Percentiles rank a stretch among this genome's conserved stretches.
These are phyloP conservation scores for Babesia caballi DNA, from an alignment of 169 alveolate species.

Conservation along the genomic window DNA sequence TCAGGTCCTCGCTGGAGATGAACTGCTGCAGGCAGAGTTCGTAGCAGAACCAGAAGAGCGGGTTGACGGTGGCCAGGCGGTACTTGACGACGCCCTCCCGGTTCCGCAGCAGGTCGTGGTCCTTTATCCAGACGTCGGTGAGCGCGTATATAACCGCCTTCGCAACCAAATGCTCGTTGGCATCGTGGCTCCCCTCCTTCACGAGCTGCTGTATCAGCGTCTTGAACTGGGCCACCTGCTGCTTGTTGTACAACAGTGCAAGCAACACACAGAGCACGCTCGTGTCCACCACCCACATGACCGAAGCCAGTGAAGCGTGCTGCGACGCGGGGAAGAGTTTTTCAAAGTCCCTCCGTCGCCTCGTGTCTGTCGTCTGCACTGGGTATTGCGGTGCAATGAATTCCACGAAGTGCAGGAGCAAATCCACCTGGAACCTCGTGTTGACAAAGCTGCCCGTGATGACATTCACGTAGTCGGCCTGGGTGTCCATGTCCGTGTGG, in stretches of 20 bases:
- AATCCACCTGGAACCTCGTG: conserved; percentile 52
- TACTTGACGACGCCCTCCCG: conserved; percentile 23
- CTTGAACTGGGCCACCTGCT: conserved; percentile 21
- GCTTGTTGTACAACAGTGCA: conserved; percentile 23
- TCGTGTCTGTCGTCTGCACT: neutral
- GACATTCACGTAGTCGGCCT: conserved; percentile 23
- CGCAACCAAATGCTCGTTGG: conserved; percentile 11
- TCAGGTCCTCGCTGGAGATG: conserved; percentile 29
- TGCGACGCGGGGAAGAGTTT: conserved; percentile 7
- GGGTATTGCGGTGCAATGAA: neutral
- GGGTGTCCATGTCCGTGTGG: conserved; percentile 30
- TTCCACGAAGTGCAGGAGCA: conserved; percentile 45
- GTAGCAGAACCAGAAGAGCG: conserved; percentile 48
- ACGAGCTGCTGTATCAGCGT: conserved; percentile 12
- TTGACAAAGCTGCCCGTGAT: conserved; percentile 36
- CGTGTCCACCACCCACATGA: conserved; percentile 51
- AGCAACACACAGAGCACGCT: conserved; percentile 27
- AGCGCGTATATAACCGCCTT: conserved; percentile 53
- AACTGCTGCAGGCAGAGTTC: conserved; percentile 35
- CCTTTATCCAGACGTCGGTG: conserved; percentile 46
- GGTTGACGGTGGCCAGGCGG: conserved; percentile 42
- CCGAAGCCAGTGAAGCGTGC: conserved; percentile 7
- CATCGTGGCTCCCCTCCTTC: conserved; percentile 15
- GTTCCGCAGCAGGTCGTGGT: conserved; percentile 15
- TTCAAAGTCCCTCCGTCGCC: conserved; percentile 18